A percentile compares a stretch with the other conserved stretches of the same genome.
Conservation (phyloP, 441 rosid genomes). For the Adansonia grandidieri region DNA sequence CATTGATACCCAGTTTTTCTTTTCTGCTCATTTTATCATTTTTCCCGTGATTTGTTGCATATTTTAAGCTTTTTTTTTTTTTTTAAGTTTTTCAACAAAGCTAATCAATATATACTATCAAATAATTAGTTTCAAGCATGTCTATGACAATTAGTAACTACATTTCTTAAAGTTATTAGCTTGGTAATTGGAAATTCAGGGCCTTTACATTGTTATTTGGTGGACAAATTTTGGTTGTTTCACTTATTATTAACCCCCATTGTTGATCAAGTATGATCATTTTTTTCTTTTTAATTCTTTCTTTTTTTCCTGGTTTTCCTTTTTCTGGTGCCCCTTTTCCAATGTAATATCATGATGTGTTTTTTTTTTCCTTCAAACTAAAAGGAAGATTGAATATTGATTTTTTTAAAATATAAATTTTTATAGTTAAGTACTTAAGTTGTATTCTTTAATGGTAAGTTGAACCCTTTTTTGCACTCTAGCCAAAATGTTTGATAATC, state of each 20-base stretch:
- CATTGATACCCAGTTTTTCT: not conserved
- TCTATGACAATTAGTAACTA: not conserved
- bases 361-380: not conserved
- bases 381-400: conserved; percentile 1
- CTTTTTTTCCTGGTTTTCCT: conserved; percentile 13
- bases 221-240: not conserved
- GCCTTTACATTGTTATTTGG: not conserved
- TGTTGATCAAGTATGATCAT: conserved; percentile 11
- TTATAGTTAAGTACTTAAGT: not conserved
- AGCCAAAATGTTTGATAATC: conserved; percentile 18
- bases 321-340: conserved; percentile 18
- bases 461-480: conserved; percentile 3
- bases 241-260: conserved; percentile 12
- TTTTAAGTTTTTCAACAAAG: not conserved
- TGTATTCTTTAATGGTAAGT: not conserved
- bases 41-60: not conserved
- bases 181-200: not conserved
- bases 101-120: not conserved
- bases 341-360: conserved; percentile 9
- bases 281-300: not conserved
- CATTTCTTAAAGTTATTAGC: not conserved
- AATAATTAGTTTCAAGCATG: conserved; percentile 6
- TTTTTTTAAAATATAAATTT: not conserved
- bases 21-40: not conserved
- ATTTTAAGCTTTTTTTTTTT: not conserved